Base-by-base conservation (phyloP, 2,329 filamentous ascomycete species). In the Lithohypha guttulata region DNA sequence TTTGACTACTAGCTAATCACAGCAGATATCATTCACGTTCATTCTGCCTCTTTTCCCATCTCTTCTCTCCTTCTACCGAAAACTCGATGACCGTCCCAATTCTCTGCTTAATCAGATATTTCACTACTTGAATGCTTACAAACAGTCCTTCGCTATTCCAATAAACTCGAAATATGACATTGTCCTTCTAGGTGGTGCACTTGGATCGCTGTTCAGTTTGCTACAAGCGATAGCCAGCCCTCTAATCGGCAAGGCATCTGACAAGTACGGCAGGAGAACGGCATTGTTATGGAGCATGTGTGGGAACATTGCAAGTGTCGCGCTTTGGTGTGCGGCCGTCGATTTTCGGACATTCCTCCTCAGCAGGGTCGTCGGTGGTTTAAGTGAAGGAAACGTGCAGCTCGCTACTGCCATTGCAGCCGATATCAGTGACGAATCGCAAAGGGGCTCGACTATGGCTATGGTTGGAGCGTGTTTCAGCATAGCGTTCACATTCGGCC, bases 131-230 rank as follows among this genome's bases (percentile, higher is more conserved):
- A 95, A 98, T 58, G 71, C 83, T 31, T 98, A 98, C 74, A 98
- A 98, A 63, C 81, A 87, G 50, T 75, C 84, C 42, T 98, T 98
- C 57, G 79, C 84, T 29, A 79, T 80, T 40, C 87, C 89, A 30
- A 96, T 98, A 60, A 89, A 94, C 56, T 87, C 87, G 42, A 79
- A 85, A 65, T 94, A 98, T 68, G 91, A 98, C 58, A 94, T 96
- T 51, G 87, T 98, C 18, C 73, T 98, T 29, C 75, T 98, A 4
- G 91, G 91, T 39, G 91, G 91, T 33, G 91, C 89, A 15, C 70
- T 98, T 18, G 91, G 91, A 48, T 95, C 87, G 41, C 69, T 98
- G 14, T 98, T 98, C 68, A 89, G 82, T 9, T 71, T 96, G 32
- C 78, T 95, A 31, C 91, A 98, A 59, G 89, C 91, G 35, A 66